A percentile compares a stretch with the other conserved stretches of the same genome.
These are phyloP conservation scores for Xerocomellus chrysenteron DNA, from an alignment of 768 basidiomycete genomes.

Conservation along the genomic window DNA sequence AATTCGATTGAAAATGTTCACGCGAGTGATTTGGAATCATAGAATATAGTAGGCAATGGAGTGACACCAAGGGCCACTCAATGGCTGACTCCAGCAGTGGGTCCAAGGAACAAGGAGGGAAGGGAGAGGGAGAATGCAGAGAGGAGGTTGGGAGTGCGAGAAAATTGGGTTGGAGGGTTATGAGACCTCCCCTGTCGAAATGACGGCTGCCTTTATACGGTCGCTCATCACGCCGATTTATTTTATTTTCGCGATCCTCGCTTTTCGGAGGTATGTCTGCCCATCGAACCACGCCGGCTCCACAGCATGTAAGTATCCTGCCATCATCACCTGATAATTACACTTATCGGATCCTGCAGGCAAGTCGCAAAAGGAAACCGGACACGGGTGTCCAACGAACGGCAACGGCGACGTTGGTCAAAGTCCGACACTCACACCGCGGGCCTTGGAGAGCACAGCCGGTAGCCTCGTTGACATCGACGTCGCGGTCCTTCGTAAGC, in stretches of 20 bases:
- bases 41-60: slow-evolving; percentile 31
- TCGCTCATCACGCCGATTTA: background rate
- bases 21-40: slow-evolving; percentile 38
- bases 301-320: slow-evolving; percentile 5
- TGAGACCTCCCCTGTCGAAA: background rate
- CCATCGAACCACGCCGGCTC: slow-evolving; percentile 6
- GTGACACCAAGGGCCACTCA: slow-evolving; percentile 32
- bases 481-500: slow-evolving; percentile 8
- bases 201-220: slow-evolving; percentile 20
- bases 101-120: slow-evolving; percentile 2
- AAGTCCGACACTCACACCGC: slow-evolving; percentile 19
- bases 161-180: slow-evolving; percentile 14
- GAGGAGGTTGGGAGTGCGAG: slow-evolving; percentile 20
- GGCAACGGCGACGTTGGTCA: slow-evolving; percentile 22
- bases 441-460: slow-evolving; percentile 25
- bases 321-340: slow-evolving; percentile 21
- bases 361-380: slow-evolving; percentile 25
- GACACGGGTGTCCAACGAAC: slow-evolving; percentile 9
- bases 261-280: slow-evolving; percentile 11
- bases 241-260: slow-evolving; percentile 2
- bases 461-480: slow-evolving; percentile 18
- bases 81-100: slow-evolving; percentile 9
- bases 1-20: slow-evolving; percentile 35
- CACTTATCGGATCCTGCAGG: slow-evolving; percentile 26
- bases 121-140: too few relatives aligned